These are phyloP conservation scores for Aspergillus asperescens DNA, from an alignment of 495 filamentous ascomycete species.

Conservation along the genomic window DNA sequence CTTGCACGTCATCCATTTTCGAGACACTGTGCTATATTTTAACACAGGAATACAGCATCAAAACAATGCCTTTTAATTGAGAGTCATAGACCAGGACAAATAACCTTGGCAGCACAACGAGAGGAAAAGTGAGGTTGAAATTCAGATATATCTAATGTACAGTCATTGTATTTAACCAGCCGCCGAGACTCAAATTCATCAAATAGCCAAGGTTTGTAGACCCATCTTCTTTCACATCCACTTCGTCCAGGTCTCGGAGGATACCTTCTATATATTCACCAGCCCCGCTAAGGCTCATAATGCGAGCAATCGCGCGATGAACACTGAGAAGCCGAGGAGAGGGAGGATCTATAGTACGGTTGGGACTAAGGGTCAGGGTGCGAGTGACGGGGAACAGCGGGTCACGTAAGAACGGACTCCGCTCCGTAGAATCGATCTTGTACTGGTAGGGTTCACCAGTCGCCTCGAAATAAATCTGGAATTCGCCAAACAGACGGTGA, in stretches of 20 bases:
- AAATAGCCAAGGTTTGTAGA: not conserved
- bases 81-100: not conserved
- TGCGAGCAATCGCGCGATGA: slow-evolving; percentile 30
- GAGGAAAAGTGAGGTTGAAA: no score
- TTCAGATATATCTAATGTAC: not conserved
- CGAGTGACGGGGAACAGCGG: slow-evolving; percentile 26
- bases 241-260: not conserved
- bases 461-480: slow-evolving; percentile 24
- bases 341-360: slow-evolving; percentile 27
- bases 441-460: slow-evolving; percentile 19
- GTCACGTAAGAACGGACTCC: slow-evolving; percentile 21
- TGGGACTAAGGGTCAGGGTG: slow-evolving; percentile 22
- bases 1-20: no score
- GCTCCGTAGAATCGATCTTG: slow-evolving; percentile 24
- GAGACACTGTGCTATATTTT: no score
- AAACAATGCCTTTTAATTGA: no score
- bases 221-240: not conserved
- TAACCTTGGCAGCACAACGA: no score
- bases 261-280: slow-evolving; percentile 5
- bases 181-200: not conserved
- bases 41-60: no score
- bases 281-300: slow-evolving; percentile 9
- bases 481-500: slow-evolving; percentile 23
- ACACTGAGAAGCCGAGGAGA: slow-evolving; percentile 28
- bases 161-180: not conserved